Base-by-base conservation (phyloP, 78 protist species). In the Creolimax fragrantissima region DNA sequence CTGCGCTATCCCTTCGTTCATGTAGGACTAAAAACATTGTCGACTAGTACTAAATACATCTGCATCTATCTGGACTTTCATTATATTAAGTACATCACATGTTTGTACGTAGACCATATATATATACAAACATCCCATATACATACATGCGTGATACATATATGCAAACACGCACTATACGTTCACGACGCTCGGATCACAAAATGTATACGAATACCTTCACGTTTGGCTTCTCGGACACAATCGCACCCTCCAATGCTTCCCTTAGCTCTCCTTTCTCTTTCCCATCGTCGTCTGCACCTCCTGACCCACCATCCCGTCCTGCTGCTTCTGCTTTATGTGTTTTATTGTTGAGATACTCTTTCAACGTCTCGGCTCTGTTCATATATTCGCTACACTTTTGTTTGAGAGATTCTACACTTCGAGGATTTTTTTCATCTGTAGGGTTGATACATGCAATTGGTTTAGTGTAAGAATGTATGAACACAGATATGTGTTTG, bases 161-260 rank as follows among this genome's bases (percentile, higher is more conserved):
- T n/a, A n/a, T n/a, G n/a, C n/a, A n/a, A n/a, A n/a, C n/a, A n/a
- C n/a, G n/a, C n/a, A n/a, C n/a, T n/a, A n/a, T n/a, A n/a, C n/a
- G n/a, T n/a, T n/a, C n/a, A n/a, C n/a, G n/a, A n/a, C n/a, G n/a
- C n/a, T n/a, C n/a, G n/a, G n/a, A n/a, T n/a, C n/a, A n/a, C n/a
- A n/a, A n/a, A n/a, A n/a, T n/a, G n/a, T n/a, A 58, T 1, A 58
- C 39, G 24, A 17, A 0, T 24, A 58, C 74, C 74, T 93, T 89
- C 36, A 98, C 98, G 91, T 97, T 97, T 17, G 99, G 99, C 92
- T 98, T 99, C 81, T 97, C 98, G 44, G 39, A 24, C 32, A 99
- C 86, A 83, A 99, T 94, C 44, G 98, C 95, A 5, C 89, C 86
- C 83, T 32, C 88, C 32, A 6, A 81, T 44, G n/a, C 84, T 43